Evolutionary conservation across 352 stramenopile genomes (phyloP).

Genomic region (Aphanomyces euteiches): DNA sequence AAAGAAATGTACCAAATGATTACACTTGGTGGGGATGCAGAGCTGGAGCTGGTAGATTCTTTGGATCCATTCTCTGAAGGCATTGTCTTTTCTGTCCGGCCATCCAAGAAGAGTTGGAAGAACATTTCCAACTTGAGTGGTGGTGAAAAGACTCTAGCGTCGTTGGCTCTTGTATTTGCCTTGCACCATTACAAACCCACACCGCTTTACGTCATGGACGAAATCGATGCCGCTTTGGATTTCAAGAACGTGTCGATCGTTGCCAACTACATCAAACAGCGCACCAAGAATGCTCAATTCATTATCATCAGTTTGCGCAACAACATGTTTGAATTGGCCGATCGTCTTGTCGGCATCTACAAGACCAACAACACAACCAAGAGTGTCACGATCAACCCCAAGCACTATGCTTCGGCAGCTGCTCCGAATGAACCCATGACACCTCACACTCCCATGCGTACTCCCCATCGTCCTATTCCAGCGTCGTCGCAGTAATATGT

Average conservation of each 20-base stretch:
- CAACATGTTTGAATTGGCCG: conserved; percentile 99
- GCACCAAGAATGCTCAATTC: conserved; percentile 99
- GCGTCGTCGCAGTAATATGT: conserved; percentile 2
- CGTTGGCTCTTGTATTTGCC: conserved; percentile 98
- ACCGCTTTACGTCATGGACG: conserved; percentile 98
- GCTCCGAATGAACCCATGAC: conserved; percentile 1
- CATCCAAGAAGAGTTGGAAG: conserved; percentile 99
- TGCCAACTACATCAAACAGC: conserved; percentile 99
- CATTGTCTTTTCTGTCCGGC: conserved; percentile 98
- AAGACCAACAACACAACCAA: conserved; percentile 99
- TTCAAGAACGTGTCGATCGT: conserved; percentile 99
- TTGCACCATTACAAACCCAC: conserved; percentile 99
- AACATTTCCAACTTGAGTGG: conserved; percentile 99
- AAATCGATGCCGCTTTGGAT: conserved; percentile 92
- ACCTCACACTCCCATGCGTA: conserved; percentile 15
- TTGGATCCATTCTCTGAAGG: conserved; percentile 99
- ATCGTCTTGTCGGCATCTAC: conserved; percentile 99
- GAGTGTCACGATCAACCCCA: conserved; percentile 98
- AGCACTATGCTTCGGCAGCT: conserved; percentile 58
- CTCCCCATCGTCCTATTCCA: conserved; percentile 1
- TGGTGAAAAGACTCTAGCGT: conserved; percentile 98
- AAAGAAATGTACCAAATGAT: conserved; percentile 99
- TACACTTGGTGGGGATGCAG: conserved; percentile 94
- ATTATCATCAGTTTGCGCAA: conserved; percentile 99
- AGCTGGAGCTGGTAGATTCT: conserved; percentile 99